Evolutionary conservation across 2,329 filamentous ascomycete species (phyloP).

Genomic region (Pseudogymnoascus sp.): DNA sequence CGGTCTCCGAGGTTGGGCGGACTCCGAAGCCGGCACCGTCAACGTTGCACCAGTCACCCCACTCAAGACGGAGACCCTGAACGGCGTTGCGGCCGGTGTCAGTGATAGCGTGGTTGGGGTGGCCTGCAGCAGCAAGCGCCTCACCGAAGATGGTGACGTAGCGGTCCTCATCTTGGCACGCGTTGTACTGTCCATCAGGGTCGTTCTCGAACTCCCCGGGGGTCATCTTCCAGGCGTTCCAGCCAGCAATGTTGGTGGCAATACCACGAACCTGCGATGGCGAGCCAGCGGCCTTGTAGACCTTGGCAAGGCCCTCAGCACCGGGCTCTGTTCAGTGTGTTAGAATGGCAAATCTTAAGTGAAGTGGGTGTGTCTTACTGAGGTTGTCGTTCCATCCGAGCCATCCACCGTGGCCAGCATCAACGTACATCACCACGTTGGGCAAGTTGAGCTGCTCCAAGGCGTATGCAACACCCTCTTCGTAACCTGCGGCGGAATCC

Average conservation of each 20-base stretch:
- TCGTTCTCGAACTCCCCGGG: slow-evolving; percentile 30
- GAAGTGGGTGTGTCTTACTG: slow-evolving; percentile 11
- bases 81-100: slow-evolving; percentile 45
- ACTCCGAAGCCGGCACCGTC: slow-evolving; percentile 29
- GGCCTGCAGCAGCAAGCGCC: slow-evolving; percentile 24
- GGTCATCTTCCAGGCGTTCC: slow-evolving; percentile 35
- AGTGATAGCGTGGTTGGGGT: slow-evolving; percentile 38
- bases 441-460: slow-evolving; percentile 44
- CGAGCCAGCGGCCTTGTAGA: slow-evolving; percentile 44
- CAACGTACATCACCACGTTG: slow-evolving; percentile 51
- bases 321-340: slow-evolving; percentile 29
- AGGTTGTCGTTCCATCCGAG: slow-evolving; percentile 51
- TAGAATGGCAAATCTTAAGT: slow-evolving; percentile 9
- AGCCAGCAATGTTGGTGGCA: slow-evolving; percentile 53
- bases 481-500: slow-evolving; percentile 41
- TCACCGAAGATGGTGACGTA: slow-evolving; percentile 37
- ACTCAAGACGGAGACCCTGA: slow-evolving; percentile 36
- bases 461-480: slow-evolving; percentile 44
- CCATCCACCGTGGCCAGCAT: slow-evolving; percentile 52
- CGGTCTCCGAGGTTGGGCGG: slow-evolving; percentile 23
- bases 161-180: slow-evolving; percentile 34
- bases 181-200: slow-evolving; percentile 41
- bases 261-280: slow-evolving; percentile 46
- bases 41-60: slow-evolving; percentile 40
- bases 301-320: slow-evolving; percentile 38